Conservation (phyloP, 768 basidiomycete species). For the Dendrothele bispora region DNA sequence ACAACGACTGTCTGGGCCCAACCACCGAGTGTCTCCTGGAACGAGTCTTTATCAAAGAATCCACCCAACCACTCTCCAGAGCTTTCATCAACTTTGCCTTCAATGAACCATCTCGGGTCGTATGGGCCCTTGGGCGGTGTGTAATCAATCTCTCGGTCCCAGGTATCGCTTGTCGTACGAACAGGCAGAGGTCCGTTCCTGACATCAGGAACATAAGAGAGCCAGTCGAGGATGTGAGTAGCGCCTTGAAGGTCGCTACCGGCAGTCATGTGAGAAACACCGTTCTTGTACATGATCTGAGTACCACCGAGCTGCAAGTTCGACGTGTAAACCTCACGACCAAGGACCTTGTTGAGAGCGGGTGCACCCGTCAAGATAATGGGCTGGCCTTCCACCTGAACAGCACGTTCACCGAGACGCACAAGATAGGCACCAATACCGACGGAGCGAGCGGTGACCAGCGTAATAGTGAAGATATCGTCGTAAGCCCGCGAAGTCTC, state of each 20-base stretch:
- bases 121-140: slow-evolving; percentile 91
- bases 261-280: slow-evolving; percentile 95
- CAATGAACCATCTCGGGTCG: slow-evolving; percentile 98
- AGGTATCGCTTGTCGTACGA: slow-evolving; percentile 67
- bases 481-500: slow-evolving; percentile 99
- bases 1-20: slow-evolving; percentile 99
- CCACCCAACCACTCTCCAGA: slow-evolving; percentile 78
- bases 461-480: slow-evolving; percentile 99
- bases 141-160: slow-evolving; percentile 94
- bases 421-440: slow-evolving; percentile 99
- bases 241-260: slow-evolving; percentile 95
- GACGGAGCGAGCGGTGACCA: slow-evolving; percentile 97
- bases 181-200: slow-evolving; percentile 82
- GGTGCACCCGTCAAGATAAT: slow-evolving; percentile 98
- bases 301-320: slow-evolving; percentile 98
- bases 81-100: slow-evolving; percentile 86
- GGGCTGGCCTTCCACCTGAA: slow-evolving; percentile 98
- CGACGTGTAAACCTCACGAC: slow-evolving; percentile 97
- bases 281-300: slow-evolving; percentile 99
- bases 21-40: slow-evolving; percentile 97
- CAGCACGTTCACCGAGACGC: slow-evolving; percentile 94
- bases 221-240: slow-evolving; percentile 89
- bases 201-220: slow-evolving; percentile 88
- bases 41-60: slow-evolving; percentile 96
- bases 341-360: slow-evolving; percentile 97